Evolutionary conservation across 306 rosid genomes (phyloP), one percentile per base, ranked within the genome.

Genomic region (Glycyrrhiza uralensis): DNA sequence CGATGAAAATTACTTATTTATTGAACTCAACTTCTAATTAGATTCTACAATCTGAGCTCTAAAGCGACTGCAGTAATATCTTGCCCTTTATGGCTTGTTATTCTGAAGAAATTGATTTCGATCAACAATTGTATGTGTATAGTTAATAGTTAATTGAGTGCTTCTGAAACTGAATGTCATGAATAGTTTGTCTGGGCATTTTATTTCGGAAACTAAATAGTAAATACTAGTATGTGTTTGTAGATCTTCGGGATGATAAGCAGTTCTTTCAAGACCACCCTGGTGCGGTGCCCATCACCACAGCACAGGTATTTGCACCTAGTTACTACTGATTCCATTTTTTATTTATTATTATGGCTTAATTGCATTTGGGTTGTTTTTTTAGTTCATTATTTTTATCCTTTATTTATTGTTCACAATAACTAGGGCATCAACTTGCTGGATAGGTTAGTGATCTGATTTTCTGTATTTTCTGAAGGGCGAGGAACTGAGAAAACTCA

Each of bases 221-320:
- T n/a, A n/a, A n/a, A n/a, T n/a, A n/a, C n/a, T n/a, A n/a, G n/a
- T 72, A 65, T 80, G 15, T 54, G 67, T 82, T 52, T 83, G 50
- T 79, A 92, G 97, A 92, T 83, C 96, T 92, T 75, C 88, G 93
- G 39, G 97, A 89, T 65, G 97, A 92, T 75, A 87, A 79, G 69
- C 88, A 89, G 71, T 92, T 87, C 85, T 82, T 92, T 58, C 65
- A 51, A 41, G 89, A 92, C 64, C 97, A 92, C 71, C 96, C 93
- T 0, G 93, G 93, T 66, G 90, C 92, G 3, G 90, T 81, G 59
- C 93, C 97, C 45, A 92, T 92, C 74, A 82, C 89, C 69, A 87
- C 96, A 17, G 90, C 90, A 2, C 97, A 92, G 93, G 96, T 89
- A 78, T 44, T 61, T 63, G 49, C n/a, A n/a, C n/a, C 72, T 65